Evolutionary conservation across 139 green algal species (phyloP).

Genomic region (Edaphochlamys debaryana): DNA sequence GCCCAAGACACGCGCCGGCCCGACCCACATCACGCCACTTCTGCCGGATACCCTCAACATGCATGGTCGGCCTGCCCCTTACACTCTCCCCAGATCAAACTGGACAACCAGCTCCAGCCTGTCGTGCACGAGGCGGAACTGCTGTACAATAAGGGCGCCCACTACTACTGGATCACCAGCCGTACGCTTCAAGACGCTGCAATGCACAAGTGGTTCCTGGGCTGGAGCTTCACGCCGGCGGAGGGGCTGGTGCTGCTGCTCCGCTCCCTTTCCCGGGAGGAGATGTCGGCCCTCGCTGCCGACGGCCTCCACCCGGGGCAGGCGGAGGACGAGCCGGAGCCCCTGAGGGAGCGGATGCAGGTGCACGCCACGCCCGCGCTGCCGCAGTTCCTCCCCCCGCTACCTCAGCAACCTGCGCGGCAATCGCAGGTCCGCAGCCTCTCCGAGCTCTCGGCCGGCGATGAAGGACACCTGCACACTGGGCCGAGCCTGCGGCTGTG

Average conservation of each 20-base stretch:
- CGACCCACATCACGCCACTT: too few species aligned
- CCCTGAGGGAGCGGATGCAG: background rate
- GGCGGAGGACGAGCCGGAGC: conserved; percentile 12
- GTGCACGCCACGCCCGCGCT: background rate
- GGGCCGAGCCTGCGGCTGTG: too few species aligned
- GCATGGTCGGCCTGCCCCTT: too few species aligned
- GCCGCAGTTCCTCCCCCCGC: background rate
- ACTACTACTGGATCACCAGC: conserved; percentile 48
- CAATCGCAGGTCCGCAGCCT: too few species aligned
- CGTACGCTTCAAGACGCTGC: conserved; percentile 23
- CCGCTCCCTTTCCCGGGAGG: conserved; percentile 9
- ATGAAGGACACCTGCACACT: too few species aligned
- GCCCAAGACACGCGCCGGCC: too few species aligned
- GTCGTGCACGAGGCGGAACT: conserved; percentile 21
- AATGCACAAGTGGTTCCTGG: conserved; percentile 39
- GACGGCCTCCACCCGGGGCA: conserved; percentile 27
- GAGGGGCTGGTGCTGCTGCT: conserved; percentile 33
- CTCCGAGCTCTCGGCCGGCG: too few species aligned
- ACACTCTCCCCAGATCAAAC: conserved; percentile 9
- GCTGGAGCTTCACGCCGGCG: background rate
- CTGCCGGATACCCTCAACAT: too few species aligned
- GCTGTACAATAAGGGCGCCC: conserved; percentile 35
- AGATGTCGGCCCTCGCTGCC: conserved; percentile 16
- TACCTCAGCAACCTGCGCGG: background rate
- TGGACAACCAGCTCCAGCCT: conserved; percentile 17